Percentiles rank a stretch among this genome's conserved stretches.
Evolutionary conservation across 2,329 filamentous ascomycete species (phyloP).

Genomic region (Incumbomyces lentus): DNA sequence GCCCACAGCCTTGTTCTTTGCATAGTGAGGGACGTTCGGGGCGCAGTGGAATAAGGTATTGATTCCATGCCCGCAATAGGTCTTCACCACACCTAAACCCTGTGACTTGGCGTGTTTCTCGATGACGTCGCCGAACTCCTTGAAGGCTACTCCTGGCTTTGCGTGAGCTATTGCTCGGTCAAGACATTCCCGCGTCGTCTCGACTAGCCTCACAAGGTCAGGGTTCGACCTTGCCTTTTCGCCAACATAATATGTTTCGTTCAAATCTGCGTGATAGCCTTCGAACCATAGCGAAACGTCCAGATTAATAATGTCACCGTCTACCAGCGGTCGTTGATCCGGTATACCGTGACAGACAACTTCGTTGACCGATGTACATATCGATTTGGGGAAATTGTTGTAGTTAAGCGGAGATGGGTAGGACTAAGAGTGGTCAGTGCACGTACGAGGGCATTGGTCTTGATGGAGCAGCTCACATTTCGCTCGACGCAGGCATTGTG

Average conservation of each 20-base stretch:
- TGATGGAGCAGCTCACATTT: slow-evolving; percentile 48
- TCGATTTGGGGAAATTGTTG: slow-evolving; percentile 91
- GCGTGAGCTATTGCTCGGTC: slow-evolving; percentile 85
- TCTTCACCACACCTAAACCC: slow-evolving; percentile 83
- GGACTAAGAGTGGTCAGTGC: slow-evolving; percentile 45
- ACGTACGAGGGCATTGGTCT: not conserved
- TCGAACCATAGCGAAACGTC: slow-evolving; percentile 90
- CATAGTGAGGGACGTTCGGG: slow-evolving; percentile 93
- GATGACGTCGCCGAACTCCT: slow-evolving; percentile 87
- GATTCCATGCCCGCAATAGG: slow-evolving; percentile 93
- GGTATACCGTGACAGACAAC: slow-evolving; percentile 98
- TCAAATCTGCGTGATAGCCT: slow-evolving; percentile 91
- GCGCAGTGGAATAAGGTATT: slow-evolving; percentile 88
- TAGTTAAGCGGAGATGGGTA: slow-evolving; percentile 95
- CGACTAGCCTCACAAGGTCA: slow-evolving; percentile 80
- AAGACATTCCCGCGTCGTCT: slow-evolving; percentile 78
- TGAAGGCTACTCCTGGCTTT: slow-evolving; percentile 85
- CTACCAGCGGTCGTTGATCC: slow-evolving; percentile 72
- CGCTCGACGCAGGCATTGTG: slow-evolving; percentile 91
- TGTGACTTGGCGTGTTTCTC: slow-evolving; percentile 85
- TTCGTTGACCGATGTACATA: slow-evolving; percentile 93
- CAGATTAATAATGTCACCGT: slow-evolving; percentile 95
- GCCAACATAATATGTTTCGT: slow-evolving; percentile 98
- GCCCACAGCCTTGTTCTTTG: slow-evolving; percentile 94
- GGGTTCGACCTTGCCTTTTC: slow-evolving; percentile 74